Percentiles rank a stretch among this genome's conserved stretches.
These are phyloP conservation scores for Pezicula neosporulosa DNA, from an alignment of 2,329 filamentous ascomycete species.

Conservation along the genomic window DNA sequence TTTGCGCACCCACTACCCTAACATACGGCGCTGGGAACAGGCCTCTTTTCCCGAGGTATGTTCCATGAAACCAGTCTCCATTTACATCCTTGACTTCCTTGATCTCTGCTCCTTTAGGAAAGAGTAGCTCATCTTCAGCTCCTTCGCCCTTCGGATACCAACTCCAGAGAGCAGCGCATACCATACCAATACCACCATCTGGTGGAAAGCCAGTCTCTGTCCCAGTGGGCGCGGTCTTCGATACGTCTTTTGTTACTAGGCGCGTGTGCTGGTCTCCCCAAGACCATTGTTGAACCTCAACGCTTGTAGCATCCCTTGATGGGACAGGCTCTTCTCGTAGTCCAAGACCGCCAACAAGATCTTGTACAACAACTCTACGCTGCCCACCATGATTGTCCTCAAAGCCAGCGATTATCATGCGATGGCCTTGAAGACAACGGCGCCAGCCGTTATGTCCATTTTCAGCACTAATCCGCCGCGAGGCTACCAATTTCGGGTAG, in stretches of 20 bases:
- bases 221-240: slow-evolving; percentile 32
- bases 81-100: slow-evolving; percentile 83
- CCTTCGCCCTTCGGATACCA: slow-evolving; percentile 67
- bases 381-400: slow-evolving; percentile 65
- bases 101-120: slow-evolving; percentile 80
- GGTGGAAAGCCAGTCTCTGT: slow-evolving; percentile 56
- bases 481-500: slow-evolving; percentile 64
- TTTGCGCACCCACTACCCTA: slow-evolving; percentile 29
- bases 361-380: slow-evolving; percentile 63
- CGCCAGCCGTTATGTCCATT: slow-evolving; percentile 83
- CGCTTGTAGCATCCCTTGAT: slow-evolving; percentile 24
- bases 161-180: slow-evolving; percentile 65
- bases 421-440: slow-evolving; percentile 74
- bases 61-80: slow-evolving; percentile 85
- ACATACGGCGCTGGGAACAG: slow-evolving; percentile 82
- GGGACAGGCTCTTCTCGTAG: slow-evolving; percentile 54
- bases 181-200: slow-evolving; percentile 67
- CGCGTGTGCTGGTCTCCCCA: slow-evolving; percentile 45
- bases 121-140: slow-evolving; percentile 70
- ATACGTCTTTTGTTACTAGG: slow-evolving; percentile 49
- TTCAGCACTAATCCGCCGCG: slow-evolving; percentile 64
- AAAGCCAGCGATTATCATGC: slow-evolving; percentile 81
- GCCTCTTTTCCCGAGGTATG: slow-evolving; percentile 76
- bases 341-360: slow-evolving; percentile 74
- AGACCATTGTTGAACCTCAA: slow-evolving; percentile 45